phyloP scores from a whole-genome alignment of 2,329 filamentous ascomycete species.

The Paecilomyces sp. region DNA sequence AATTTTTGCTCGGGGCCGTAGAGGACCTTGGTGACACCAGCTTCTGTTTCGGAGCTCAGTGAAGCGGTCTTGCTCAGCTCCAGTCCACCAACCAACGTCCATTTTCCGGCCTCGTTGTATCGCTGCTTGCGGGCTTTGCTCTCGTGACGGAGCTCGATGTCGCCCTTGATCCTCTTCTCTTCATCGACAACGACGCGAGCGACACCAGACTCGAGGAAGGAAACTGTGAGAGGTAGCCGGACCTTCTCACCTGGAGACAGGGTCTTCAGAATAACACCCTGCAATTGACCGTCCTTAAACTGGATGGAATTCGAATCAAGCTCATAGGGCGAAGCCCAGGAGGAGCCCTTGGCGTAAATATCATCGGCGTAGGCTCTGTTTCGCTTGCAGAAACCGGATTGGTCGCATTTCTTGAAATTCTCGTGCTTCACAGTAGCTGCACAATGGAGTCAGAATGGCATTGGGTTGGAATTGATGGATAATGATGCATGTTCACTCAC shows the following conservation, averaged over 20 bases:
- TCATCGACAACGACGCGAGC: constrained; percentile 87
- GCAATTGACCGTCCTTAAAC: constrained; percentile 72
- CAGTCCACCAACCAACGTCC: constrained; percentile 77
- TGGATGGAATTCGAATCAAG: constrained; percentile 64
- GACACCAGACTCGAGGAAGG: constrained; percentile 83
- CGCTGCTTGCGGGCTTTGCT: constrained; percentile 83
- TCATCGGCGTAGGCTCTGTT: constrained; percentile 85
- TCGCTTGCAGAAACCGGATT: constrained; percentile 94
- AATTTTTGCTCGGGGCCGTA: constrained; percentile 73
- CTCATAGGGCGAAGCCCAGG: constrained; percentile 75
- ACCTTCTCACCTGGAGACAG: constrained; percentile 62
- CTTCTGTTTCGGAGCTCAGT: constrained; percentile 57
- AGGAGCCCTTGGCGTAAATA: constrained; percentile 55
- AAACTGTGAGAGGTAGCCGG: constrained; percentile 72
- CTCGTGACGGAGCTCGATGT: constrained; percentile 78
- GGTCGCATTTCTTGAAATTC: constrained; percentile 93
- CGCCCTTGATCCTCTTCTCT: constrained; percentile 78
- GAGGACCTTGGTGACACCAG: constrained; percentile 62
- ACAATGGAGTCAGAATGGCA: constrained; percentile 3
- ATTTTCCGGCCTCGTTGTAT: constrained; percentile 85
- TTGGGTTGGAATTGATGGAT: not conserved
- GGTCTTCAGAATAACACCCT: constrained; percentile 75
- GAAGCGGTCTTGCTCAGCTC: constrained; percentile 65
- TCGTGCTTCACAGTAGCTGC: constrained; percentile 84
- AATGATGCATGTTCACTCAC: constrained; percentile 40